Evolutionary conservation across 192 early-diverging fungal genomes (phyloP).

Genomic region (Rhizophlyctis rosea): DNA sequence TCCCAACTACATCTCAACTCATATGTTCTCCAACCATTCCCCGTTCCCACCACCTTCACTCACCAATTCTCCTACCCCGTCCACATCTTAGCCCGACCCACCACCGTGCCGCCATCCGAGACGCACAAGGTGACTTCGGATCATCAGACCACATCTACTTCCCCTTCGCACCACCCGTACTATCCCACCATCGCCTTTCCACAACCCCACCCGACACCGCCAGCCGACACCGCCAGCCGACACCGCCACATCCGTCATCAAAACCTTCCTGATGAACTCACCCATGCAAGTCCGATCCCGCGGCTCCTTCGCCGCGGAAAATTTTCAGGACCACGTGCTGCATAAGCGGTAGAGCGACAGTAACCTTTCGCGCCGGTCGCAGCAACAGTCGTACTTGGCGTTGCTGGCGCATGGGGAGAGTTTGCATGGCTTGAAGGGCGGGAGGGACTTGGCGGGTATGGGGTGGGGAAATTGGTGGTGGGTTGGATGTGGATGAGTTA

Average conservation of each 20-base stretch:
- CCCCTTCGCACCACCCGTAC: too few species aligned
- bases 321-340: background rate
- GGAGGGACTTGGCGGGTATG: background rate
- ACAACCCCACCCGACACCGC: too few species aligned
- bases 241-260: conserved; percentile 11
- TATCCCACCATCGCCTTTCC: too few species aligned
- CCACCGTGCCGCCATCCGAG: too few species aligned
- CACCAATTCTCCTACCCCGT: too few species aligned
- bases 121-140: too few species aligned
- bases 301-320: conserved; percentile 2
- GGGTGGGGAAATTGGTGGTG: background rate
- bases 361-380: background rate
- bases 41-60: too few species aligned
- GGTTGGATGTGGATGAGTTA: background rate
- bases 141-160: too few species aligned
- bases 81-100: too few species aligned
- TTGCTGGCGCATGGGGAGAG: background rate
- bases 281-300: background rate
- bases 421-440: background rate
- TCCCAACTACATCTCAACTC: too few species aligned
- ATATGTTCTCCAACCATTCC: too few species aligned
- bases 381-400: conserved; percentile 10
- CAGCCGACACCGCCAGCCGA: too few species aligned
- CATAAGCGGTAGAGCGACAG: background rate
- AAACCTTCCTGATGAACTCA: conserved; percentile 10